These are phyloP conservation scores for Candida pseudoviswanathii DNA, from an alignment of 1,139 yeast genomes.

Conservation along the genomic window DNA sequence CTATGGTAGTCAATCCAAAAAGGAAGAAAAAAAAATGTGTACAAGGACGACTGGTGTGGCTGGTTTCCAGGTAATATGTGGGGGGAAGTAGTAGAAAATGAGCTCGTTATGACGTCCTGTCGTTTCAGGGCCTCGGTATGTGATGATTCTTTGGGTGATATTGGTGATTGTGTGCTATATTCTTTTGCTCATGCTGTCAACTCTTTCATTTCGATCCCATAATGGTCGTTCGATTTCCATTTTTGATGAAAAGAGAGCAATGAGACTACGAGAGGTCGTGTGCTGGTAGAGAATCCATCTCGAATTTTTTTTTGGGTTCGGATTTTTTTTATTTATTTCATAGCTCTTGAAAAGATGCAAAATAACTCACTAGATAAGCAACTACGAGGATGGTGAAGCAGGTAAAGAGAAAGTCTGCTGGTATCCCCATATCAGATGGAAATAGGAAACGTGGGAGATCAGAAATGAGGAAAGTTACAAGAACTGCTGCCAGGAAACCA, in stretches of 20 bases:
- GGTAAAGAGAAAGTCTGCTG: constrained; percentile 12
- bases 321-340: not conserved
- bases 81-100: not conserved
- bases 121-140: not conserved
- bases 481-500: constrained; percentile 47
- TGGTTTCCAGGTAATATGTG: not conserved
- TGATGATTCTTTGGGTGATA: not conserved
- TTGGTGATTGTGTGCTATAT: constrained; percentile 1
- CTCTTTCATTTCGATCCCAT: not conserved
- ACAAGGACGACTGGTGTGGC: not conserved
- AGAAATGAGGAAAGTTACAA: constrained; percentile 56
- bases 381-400: constrained; percentile 12
- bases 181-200: constrained; percentile 1
- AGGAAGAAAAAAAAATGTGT: not conserved
- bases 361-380: not conserved
- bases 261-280: constrained; percentile 5
- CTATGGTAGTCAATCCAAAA: not conserved
- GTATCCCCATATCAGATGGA: not conserved
- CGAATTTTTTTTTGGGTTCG: not conserved
- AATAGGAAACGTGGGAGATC: constrained; percentile 55
- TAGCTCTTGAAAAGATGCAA: constrained; percentile 8
- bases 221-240: constrained; percentile 4
- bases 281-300: constrained; percentile 2
- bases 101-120: not conserved
- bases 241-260: not conserved